phyloP scores from a whole-genome alignment of 176 grass and related monocot species.

The Musa acuminata region DNA sequence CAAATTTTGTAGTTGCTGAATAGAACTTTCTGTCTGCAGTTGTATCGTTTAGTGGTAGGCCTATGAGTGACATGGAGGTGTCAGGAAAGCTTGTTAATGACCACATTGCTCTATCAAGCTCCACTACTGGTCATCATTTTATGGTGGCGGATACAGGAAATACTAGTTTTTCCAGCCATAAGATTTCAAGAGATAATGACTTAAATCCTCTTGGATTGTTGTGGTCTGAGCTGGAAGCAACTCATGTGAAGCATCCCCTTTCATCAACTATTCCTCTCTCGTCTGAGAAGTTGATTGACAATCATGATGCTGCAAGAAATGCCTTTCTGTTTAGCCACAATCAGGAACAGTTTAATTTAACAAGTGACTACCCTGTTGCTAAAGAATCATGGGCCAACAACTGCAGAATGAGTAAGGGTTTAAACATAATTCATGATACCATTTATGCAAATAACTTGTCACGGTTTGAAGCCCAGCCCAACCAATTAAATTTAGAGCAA shows the following conservation, averaged over 20 bases:
- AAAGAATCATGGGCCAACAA: conserved; percentile 46
- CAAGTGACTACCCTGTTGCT: conserved; percentile 29
- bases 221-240: conserved; percentile 90
- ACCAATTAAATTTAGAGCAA: conserved; percentile 69
- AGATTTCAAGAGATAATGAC: conserved; percentile 48
- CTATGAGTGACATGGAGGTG: conserved; percentile 51
- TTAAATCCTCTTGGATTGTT: conserved; percentile 81
- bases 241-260: conserved; percentile 74
- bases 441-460: conserved; percentile 39
- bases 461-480: conserved; percentile 44
- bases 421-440: conserved; percentile 30
- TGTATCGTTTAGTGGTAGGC: conserved; percentile 67
- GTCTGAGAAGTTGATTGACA: conserved; percentile 34
- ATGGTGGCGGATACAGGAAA: conserved; percentile 23
- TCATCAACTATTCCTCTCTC: conserved; percentile 52
- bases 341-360: conserved; percentile 33
- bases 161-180: conserved; percentile 34
- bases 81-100: conserved; percentile 30
- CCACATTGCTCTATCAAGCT: conserved; percentile 6
- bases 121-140: conserved; percentile 15
- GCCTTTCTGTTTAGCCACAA: conserved; percentile 38
- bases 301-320: conserved; percentile 41
- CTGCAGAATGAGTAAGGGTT: conserved; percentile 28
- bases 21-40: conserved; percentile 34
- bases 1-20: neutral